These are phyloP conservation scores for Cyberlindnera nakhonratchasimensis DNA, from an alignment of 805 yeast genomes.

Conservation along the genomic window DNA sequence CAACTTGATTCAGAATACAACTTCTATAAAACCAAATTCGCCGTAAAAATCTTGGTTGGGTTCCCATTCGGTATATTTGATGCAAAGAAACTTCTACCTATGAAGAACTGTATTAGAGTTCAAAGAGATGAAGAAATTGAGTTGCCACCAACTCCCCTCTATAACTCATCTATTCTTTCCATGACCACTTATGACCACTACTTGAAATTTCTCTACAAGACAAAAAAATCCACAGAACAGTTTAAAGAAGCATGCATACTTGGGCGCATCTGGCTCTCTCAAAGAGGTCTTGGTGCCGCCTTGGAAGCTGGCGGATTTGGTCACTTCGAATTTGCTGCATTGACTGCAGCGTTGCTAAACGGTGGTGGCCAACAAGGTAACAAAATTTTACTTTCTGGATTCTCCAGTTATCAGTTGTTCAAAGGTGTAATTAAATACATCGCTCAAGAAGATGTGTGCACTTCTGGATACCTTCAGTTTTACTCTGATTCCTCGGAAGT, in stretches of 20 bases:
- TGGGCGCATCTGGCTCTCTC: slow-evolving; percentile 87
- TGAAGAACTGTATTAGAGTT: slow-evolving; percentile 77
- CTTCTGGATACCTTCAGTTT: slow-evolving; percentile 64
- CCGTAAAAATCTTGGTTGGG: slow-evolving; percentile 70
- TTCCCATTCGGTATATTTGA: slow-evolving; percentile 72
- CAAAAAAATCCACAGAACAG: slow-evolving; percentile 71
- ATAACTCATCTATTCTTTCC: slow-evolving; percentile 76
- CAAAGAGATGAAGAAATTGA: slow-evolving; percentile 34
- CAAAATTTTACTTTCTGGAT: slow-evolving; percentile 78
- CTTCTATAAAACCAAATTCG: slow-evolving; percentile 64
- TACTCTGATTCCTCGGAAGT: slow-evolving; percentile 41
- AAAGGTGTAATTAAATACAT: slow-evolving; percentile 81
- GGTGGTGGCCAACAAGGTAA: slow-evolving; percentile 81
- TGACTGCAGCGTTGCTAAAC: slow-evolving; percentile 75
- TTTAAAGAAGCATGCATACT: slow-evolving; percentile 84
- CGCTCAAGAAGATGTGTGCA: slow-evolving; percentile 71
- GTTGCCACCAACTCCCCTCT: slow-evolving; percentile 77
- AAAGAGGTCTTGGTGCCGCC: slow-evolving; percentile 72
- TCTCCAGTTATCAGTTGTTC: slow-evolving; percentile 89
- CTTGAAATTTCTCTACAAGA: slow-evolving; percentile 70
- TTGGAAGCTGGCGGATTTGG: slow-evolving; percentile 82
- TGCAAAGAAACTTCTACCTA: slow-evolving; percentile 69
- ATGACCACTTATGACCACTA: slow-evolving; percentile 67
- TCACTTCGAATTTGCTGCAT: slow-evolving; percentile 78
- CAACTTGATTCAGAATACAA: slow-evolving; percentile 47